Conservation (phyloP, 352 stramenopile species). For the Globisporangium takayamanum region DNA sequence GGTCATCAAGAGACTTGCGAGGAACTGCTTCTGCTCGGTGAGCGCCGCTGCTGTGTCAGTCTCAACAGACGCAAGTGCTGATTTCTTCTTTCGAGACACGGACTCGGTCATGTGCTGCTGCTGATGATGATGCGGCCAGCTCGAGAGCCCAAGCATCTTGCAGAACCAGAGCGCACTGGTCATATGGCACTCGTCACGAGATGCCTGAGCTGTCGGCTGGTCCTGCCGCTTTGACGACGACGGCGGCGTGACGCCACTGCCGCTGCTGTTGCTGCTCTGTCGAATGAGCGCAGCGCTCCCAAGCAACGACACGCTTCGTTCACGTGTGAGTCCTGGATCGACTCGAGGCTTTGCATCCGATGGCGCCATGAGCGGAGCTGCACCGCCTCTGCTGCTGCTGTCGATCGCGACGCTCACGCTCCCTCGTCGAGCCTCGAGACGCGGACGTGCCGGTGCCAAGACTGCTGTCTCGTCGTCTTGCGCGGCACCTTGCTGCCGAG, state of each 20-base stretch:
- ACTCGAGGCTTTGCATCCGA: too few relatives aligned
- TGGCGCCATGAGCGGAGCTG: too few relatives aligned
- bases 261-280: not conserved
- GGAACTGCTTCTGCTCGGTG: constrained; percentile 19
- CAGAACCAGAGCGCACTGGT: constrained; percentile 3
- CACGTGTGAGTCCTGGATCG: too few relatives aligned
- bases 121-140: not conserved
- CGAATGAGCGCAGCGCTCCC: not conserved
- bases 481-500: not conserved
- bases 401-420: not conserved
- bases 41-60: constrained; percentile 5
- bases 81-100: constrained; percentile 6
- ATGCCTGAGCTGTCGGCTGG: not conserved
- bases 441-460: not conserved
- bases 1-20: constrained; percentile 29
- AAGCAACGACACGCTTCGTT: too few relatives aligned
- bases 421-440: not conserved
- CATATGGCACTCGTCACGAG: not conserved
- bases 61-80: not conserved
- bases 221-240: constrained; percentile 7
- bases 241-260: not conserved
- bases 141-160: constrained; percentile 2
- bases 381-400: not conserved
- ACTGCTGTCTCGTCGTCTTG: not conserved
- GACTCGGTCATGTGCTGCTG: not conserved